A percentile compares a stretch with the other conserved stretches of the same genome.
Conservation (phyloP, 169 alveolate species). For the Cryptosporidium baileyi region DNA sequence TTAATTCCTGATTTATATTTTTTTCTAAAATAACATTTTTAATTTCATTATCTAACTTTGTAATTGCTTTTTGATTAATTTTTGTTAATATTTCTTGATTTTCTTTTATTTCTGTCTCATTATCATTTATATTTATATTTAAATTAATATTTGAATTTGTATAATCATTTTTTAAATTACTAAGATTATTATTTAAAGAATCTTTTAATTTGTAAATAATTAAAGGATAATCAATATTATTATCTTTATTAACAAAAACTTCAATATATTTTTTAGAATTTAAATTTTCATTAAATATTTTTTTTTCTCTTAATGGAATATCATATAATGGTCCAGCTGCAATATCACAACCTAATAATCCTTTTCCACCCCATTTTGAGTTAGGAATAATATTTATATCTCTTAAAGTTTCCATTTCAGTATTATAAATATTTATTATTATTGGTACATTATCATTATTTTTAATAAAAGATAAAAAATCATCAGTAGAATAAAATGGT, state of each 20-base stretch:
- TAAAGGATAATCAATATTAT: background rate
- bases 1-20: too few relatives aligned
- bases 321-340: constrained; percentile 46
- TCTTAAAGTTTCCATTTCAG: constrained; percentile 22
- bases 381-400: constrained; percentile 27
- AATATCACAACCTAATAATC: constrained; percentile 55
- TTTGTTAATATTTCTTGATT: too few relatives aligned
- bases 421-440: constrained; percentile 5
- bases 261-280: background rate
- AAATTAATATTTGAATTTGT: too few relatives aligned
- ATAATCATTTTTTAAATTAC: too few relatives aligned
- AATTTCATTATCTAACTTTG: too few relatives aligned
- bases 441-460: background rate
- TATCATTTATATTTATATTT: too few relatives aligned
- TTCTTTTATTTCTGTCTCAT: too few relatives aligned
- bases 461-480: constrained; percentile 24
- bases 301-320: constrained; percentile 46
- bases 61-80: too few relatives aligned
- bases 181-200: too few relatives aligned
- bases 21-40: too few relatives aligned
- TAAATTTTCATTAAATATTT: background rate
- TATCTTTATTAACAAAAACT: background rate
- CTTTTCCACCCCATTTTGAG: constrained; percentile 64
- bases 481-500: constrained; percentile 61
- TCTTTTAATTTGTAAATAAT: too few relatives aligned